These are phyloP conservation scores for Aquilaria agallochum DNA, from an alignment of 441 rosid genomes.

Conservation along the genomic window DNA sequence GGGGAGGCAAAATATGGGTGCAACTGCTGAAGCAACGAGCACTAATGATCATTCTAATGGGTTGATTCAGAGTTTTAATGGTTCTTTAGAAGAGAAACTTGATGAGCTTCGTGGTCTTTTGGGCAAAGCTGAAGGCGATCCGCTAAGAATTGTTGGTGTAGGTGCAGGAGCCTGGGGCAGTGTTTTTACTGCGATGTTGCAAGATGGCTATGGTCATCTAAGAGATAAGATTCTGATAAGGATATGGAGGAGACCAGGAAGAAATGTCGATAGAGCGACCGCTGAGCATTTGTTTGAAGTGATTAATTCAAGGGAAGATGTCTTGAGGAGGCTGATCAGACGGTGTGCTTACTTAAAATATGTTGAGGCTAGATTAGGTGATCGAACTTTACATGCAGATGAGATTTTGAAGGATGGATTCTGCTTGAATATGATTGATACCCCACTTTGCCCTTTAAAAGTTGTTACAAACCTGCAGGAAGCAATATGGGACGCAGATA, in stretches of 20 bases:
- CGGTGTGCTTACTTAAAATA: conserved; percentile 96
- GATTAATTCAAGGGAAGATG: conserved; percentile 91
- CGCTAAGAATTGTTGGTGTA: conserved; percentile 76
- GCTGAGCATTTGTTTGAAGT: conserved; percentile 95
- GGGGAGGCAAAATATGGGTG: conserved; percentile 24
- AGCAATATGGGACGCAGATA: conserved; percentile 99
- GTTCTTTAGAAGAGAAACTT: conserved; percentile 57
- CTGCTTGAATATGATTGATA: conserved; percentile 95
- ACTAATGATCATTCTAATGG: conserved; percentile 36
- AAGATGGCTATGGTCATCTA: conserved; percentile 77
- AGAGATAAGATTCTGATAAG: conserved; percentile 85
- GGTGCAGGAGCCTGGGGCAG: conserved; percentile 99
- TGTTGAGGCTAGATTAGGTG: conserved; percentile 95
- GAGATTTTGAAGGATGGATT: conserved; percentile 98
- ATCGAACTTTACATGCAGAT: conserved; percentile 79
- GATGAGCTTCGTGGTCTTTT: conserved; percentile 65
- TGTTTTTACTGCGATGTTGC: conserved; percentile 87
- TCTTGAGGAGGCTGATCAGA: conserved; percentile 89
- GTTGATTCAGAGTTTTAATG: conserved; percentile 32
- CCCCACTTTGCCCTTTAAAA: conserved; percentile 89
- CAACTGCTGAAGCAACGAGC: conserved; percentile 21
- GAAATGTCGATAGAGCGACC: conserved; percentile 62
- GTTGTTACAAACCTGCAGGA: conserved; percentile 97
- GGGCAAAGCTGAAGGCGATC: conserved; percentile 83
- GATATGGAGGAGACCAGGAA: conserved; percentile 94